Base-by-base conservation (phyloP, 768 basidiomycete genomes). In the Auricularia sp. region DNA sequence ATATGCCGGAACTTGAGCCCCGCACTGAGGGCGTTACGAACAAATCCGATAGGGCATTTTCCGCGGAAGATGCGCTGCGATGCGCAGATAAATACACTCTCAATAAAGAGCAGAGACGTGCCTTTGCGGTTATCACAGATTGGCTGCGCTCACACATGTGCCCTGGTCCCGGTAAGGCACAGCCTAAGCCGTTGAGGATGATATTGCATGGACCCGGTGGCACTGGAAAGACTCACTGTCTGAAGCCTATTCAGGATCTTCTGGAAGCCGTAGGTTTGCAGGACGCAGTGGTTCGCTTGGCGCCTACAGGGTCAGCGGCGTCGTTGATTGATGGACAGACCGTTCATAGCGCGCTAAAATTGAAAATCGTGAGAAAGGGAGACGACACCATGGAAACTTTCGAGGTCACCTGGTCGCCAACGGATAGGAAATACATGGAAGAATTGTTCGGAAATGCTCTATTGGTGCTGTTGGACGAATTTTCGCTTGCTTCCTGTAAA, bases 181-280 rank as follows among this genome's bases (percentile, higher is more conserved):
- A 21, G 29, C 21, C 42, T 34, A 24, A 24, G 24, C 24, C 65
- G 2, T 44, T 71, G 36, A 29, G 33, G 0, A 66, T 74, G 69
- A 42, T 70, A 0, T 66, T 75, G 62, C 72, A 70, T 16, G 74
- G 75, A 1, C 73, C 75, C 3, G 75, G 74, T 2, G 74, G 75
- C 0, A 76, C 74, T 39, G 75, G 75, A 3, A 77, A 76, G 64
- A 76, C 71, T 6, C 71, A 75, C 58, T 69, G 75, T 36, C 71
- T 75, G 0, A 51, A 68, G 18, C 72, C 74, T 1, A 61, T 77
- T 0, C 54, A 71, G 34, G 3, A 21, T 0, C 63, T 76, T 0
- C 74, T 76, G 73, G 42, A 34, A 1, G 34, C 36, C 2, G 73
- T 71, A 62, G 65, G 69, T 1, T 67, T 63, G 54, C 67, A n/a